phyloP scores from a whole-genome alignment of 805 yeast species.

The Saccharomycopsis capsularis region DNA sequence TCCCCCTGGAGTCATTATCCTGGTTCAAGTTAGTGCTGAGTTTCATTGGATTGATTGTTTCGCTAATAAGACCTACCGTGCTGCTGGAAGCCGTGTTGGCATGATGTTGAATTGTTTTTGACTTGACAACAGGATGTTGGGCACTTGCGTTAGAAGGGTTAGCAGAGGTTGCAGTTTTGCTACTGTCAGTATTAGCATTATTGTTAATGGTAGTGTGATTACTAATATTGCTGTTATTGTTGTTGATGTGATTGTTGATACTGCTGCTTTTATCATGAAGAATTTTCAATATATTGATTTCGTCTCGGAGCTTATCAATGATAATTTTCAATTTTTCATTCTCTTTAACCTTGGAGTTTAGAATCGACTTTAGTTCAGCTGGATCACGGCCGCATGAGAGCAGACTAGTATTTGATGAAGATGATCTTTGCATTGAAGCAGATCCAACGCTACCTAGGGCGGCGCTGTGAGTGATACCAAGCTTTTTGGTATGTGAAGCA shows the following conservation, averaged over 20 bases:
- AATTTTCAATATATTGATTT: conserved; percentile 11
- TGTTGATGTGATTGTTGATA: not conserved
- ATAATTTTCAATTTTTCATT: conserved; percentile 20
- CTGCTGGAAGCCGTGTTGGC: not conserved
- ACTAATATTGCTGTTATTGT: not conserved
- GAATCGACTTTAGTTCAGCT: conserved; percentile 10
- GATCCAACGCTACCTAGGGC: not conserved
- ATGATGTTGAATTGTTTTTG: too few relatives aligned
- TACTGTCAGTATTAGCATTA: not conserved
- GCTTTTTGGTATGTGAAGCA: not conserved
- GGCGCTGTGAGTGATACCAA: not conserved
- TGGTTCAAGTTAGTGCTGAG: conserved; percentile 4
- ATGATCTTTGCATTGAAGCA: conserved; percentile 3
- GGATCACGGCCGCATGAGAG: conserved; percentile 1
- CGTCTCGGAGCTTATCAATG: conserved; percentile 19
- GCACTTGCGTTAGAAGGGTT: not conserved
- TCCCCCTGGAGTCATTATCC: not conserved
- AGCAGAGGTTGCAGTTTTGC: not conserved
- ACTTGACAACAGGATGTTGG: not conserved
- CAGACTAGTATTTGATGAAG: not conserved
- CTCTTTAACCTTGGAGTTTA: conserved; percentile 18
- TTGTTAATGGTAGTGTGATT: conserved; percentile 2
- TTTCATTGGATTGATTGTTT: conserved; percentile 13
- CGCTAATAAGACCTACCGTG: not conserved
- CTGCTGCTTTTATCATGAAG: not conserved